Base-by-base conservation (phyloP, 2,329 filamentous ascomycete genomes). In the Domatiomyces globalis region DNA sequence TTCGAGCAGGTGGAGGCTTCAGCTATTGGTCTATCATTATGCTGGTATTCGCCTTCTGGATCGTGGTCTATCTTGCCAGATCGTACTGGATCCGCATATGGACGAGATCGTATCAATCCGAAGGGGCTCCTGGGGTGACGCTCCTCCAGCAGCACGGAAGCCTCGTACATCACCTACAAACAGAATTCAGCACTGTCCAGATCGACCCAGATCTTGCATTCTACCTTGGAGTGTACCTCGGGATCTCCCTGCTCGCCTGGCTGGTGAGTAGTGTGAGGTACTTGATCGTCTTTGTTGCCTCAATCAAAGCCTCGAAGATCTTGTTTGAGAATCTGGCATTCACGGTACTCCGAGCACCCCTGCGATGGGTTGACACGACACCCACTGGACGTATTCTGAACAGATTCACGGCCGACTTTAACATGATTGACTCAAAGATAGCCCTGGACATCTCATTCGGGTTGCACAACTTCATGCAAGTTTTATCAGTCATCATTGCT, bases 281-380 rank as follows among this genome's bases (percentile, higher is more conserved):
- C 65, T 76, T 75, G 52, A 79, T 78, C 63, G 70, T 84, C 4
- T 85, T 81, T 60, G 58, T 70, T 6, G 80, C 82, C 46, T 83
- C 83, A 10, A 73, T 88, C 58, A 75, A 73, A 52, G 84, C 84
- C 2, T 87, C 84, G n/a, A 73, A 79, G 42, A 69, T 69, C 45
- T 71, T 89, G 2, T 90, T 88, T 56, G 73, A 79, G 19, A 75
- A 75, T 49, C 75, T 88, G 56, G 78, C 82, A 44, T 80, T 78
- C 57, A 73, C 78, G 0, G 74, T 90, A 9, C 71, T 90, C 2
- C 77, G 83, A 17, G 81, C 85, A 5, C 85, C 84, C 1, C 71
- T 89, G n/a, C 73, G 84, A 54, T 88, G 84, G 83, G 73, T 90
- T 39, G 85, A 90, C 62, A 89, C 85, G 0, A 81, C 87, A 0